Base-by-base conservation (phyloP, 352 stramenopile genomes). In the Pythium phragmiticola region DNA sequence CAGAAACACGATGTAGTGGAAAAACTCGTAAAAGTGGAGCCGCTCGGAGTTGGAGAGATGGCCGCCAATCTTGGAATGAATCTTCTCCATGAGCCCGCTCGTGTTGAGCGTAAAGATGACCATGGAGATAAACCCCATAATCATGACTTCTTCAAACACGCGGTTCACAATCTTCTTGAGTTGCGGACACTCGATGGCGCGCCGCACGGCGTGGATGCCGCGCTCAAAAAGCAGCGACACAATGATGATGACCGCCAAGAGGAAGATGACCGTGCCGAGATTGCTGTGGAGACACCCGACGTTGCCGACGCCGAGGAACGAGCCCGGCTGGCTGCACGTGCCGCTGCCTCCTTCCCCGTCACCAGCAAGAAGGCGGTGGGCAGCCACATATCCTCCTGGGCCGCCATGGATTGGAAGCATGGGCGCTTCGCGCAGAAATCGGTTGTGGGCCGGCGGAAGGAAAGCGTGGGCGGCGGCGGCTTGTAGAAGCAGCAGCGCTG, bases 1-100 rank as follows among this genome's bases (percentile, higher is more conserved):
- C 19, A 95, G 73, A 61, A 95, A 95, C 46, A 95, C 83, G 33
- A 95, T 80, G 57, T 95, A 95, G 77, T 95, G 87, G 75, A 95
- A 95, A 57, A 95, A 94, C 67, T 95, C 87, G 73, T 92, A 90
- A 56, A 95, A 90, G 62, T 94, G 87, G 14, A 95, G 82, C 55
- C 89, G 79, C 56, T 92, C 81, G 1, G 70, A 71, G 5, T 60
- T 54, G 3, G 81, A 80, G 42, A 95, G 76, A 0, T 74, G 43
- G 47, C 80, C 57, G 21, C 75, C 67, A 26, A 77, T 69, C 6
- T 42, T 64, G 7, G 92, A 74, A 45, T 80, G 70, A 28, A 85
- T 63, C 23, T 69, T 56, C 52, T 76, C 69, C 57, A 94, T 72
- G 26, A 83, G 71, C 11, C 84, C 87, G 50, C 80, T 92, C 11